phyloP scores from a whole-genome alignment of 306 rosid genomes.

The Cucumis cinereus region DNA sequence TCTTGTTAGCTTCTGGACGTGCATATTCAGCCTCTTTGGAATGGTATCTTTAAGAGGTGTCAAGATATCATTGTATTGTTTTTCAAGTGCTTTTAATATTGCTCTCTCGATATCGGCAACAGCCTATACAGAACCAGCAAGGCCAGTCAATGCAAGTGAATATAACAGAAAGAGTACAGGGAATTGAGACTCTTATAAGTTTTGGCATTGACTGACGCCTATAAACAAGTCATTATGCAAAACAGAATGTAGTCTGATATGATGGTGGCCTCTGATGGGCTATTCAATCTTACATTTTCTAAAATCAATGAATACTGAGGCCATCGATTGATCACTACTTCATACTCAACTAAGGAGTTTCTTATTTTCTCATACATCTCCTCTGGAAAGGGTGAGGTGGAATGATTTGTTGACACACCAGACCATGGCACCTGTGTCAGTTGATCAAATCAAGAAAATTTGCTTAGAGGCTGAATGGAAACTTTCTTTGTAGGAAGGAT shows the following conservation, averaged over 20 bases:
- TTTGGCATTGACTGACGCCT: neutral
- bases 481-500: neutral
- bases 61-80: conserved; percentile 73
- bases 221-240: neutral
- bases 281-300: conserved; percentile 60
- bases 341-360: conserved; percentile 57
- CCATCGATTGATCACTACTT: conserved; percentile 86
- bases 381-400: conserved; percentile 89
- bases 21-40: conserved; percentile 84
- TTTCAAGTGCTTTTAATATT: conserved; percentile 80
- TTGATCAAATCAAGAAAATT: conserved; percentile 8
- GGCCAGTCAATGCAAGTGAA: neutral
- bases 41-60: conserved; percentile 92
- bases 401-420: conserved; percentile 78
- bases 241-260: neutral
- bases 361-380: conserved; percentile 82
- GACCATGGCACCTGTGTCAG: conserved; percentile 89
- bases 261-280: neutral
- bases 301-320: conserved; percentile 85
- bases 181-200: neutral
- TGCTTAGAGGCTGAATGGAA: neutral
- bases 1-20: conserved; percentile 96
- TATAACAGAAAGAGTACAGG: neutral
- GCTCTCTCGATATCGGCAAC: conserved; percentile 84
- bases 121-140: conserved; percentile 33